phyloP scores from a whole-genome alignment of 768 basidiomycete species.

The Coprinopsis cinerea region DNA sequence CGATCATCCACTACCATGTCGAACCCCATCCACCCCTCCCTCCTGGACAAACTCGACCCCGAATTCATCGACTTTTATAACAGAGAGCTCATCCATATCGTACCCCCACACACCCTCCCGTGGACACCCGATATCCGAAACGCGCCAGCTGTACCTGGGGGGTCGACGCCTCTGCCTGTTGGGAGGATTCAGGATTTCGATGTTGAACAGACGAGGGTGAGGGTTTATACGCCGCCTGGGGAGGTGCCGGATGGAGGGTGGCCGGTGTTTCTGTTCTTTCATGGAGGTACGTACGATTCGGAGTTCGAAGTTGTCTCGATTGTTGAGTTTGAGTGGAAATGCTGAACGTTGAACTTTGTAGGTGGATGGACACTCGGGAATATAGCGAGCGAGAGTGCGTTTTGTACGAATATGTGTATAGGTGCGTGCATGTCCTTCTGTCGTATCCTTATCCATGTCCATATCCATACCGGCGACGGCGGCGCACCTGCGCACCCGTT shows the following conservation, averaged over 20 bases:
- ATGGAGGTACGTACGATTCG: slow-evolving; percentile 48
- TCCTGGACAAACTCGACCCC: slow-evolving; percentile 53
- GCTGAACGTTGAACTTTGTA: slow-evolving; percentile 19
- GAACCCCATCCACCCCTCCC: slow-evolving; percentile 62
- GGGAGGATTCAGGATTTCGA: slow-evolving; percentile 48
- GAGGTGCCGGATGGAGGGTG: slow-evolving; percentile 48
- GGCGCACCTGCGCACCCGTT: too few relatives aligned
- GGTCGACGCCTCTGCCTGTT: slow-evolving; percentile 50
- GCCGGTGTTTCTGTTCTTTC: slow-evolving; percentile 71
- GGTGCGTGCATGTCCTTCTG: slow-evolving; percentile 28
- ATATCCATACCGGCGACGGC: too few relatives aligned
- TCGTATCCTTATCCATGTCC: background rate
- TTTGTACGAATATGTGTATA: slow-evolving; percentile 55
- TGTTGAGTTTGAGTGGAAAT: background rate
- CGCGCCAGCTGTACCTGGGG: slow-evolving; percentile 47
- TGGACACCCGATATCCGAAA: slow-evolving; percentile 59
- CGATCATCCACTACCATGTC: too few relatives aligned
- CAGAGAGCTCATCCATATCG: slow-evolving; percentile 35
- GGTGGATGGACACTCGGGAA: slow-evolving; percentile 77
- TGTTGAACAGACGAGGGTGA: slow-evolving; percentile 46
- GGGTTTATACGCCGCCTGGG: slow-evolving; percentile 61
- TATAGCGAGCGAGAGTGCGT: slow-evolving; percentile 53
- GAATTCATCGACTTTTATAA: slow-evolving; percentile 65
- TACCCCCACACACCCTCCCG: slow-evolving; percentile 49
- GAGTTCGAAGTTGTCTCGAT: background rate